Percentiles rank a stretch among this genome's conserved stretches.
phyloP scores from a whole-genome alignment of 1,284 basidiomycete species.

The Papiliotrema terrestris region DNA sequence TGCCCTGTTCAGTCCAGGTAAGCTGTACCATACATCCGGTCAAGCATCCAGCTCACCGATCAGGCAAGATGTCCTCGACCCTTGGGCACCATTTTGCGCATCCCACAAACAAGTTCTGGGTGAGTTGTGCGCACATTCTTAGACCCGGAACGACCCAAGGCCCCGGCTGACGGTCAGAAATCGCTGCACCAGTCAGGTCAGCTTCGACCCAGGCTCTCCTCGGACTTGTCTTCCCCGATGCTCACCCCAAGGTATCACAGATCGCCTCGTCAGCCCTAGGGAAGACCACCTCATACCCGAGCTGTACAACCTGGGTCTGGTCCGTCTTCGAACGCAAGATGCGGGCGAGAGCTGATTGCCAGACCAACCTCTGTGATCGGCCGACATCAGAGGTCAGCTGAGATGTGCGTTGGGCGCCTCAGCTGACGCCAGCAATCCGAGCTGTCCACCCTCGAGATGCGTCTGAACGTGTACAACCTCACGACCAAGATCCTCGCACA shows the following conservation, averaged over 20 bases:
- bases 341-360: constrained; percentile 1
- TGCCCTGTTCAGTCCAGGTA: constrained; percentile 2
- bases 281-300: constrained; percentile 37
- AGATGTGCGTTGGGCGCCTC: not conserved
- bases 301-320: constrained; percentile 55
- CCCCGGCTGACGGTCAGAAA: constrained; percentile 32
- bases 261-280: constrained; percentile 40
- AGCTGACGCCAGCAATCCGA: constrained; percentile 55
- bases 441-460: constrained; percentile 57
- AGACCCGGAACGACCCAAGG: not conserved
- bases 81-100: constrained; percentile 69
- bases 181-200: constrained; percentile 58
- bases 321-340: constrained; percentile 33
- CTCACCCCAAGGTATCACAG: constrained; percentile 55
- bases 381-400: constrained; percentile 56
- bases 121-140: constrained; percentile 2
- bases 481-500: constrained; percentile 58
- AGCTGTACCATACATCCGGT: not conserved
- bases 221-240: not conserved
- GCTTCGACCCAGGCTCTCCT: constrained; percentile 7
- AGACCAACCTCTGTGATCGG: constrained; percentile 62
- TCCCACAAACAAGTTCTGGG: constrained; percentile 59
- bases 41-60: constrained; percentile 44
- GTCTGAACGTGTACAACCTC: constrained; percentile 54
- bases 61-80: constrained; percentile 60